Base-by-base conservation (phyloP, 495 filamentous ascomycete genomes). In the Penicillium goetzii region DNA sequence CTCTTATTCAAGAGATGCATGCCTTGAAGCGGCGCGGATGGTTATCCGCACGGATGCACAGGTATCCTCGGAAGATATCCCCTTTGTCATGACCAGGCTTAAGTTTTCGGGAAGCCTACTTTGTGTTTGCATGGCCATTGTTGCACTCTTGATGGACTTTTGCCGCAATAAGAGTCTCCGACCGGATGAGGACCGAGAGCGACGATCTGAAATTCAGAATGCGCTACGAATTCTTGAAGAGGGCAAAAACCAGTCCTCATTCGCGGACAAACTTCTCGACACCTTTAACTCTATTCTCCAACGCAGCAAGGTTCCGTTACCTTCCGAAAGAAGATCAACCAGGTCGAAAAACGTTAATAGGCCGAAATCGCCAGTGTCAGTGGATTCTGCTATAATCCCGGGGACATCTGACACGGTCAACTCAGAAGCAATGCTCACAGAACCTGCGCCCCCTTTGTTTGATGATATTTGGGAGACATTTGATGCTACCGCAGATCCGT, bases 201-300 rank as follows among this genome's bases (percentile, higher is more conserved):
- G 64, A 12, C 61, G 67, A 57, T 61, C 30, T 15, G 78, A 80
- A 53, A 58, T 80, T 26, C 56, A 65, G n/a, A 60, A 72, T 15
- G 79, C 77, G 1, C 70, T 76, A 28, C 30, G 59, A 10, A 74
- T 81, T 1, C 52, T 81, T 14, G 74, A 79, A 61, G 69, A 75
- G 2, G 74, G 68, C 12, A 74, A 66, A 58, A 38, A 30, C 14
- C 63, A 80, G 14, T 77, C 70, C 0, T 67, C 72, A 23, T 71
- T 74, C 17, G 71, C 76, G n/a, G 68, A 56, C 0, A 72, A 68
- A 17, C 64, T 80, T 15, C 62, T 77, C 10, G 72, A 76, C 34
- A 72, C 70, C 1, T 71, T 80, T 30, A 68, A 76, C 28, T 59
- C 68, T 5, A 60, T 79, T 30, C 56, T 78, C 12, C 59, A 57